A percentile compares a stretch with the other conserved stretches of the same genome.
phyloP scores from a whole-genome alignment of 2,329 filamentous ascomycete species.

The Alternaria rosae region DNA sequence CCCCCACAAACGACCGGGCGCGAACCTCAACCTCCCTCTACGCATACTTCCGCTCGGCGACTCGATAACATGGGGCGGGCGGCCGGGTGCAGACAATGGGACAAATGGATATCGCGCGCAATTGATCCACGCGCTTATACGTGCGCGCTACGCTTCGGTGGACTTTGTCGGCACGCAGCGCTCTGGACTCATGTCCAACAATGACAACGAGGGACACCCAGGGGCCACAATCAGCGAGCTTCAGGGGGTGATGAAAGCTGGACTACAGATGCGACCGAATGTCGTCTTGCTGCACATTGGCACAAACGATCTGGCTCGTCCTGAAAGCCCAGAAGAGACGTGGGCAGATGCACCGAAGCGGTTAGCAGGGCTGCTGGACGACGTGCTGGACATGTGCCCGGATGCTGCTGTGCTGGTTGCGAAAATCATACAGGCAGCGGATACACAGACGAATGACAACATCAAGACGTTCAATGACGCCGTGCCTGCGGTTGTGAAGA shows the following conservation, averaged over 20 bases:
- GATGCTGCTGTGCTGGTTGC: conserved; percentile 50
- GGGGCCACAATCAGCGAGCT: conserved; percentile 45
- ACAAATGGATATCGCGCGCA: conserved; percentile 51
- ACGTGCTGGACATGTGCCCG: conserved; percentile 36
- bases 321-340: conserved; percentile 18
- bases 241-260: conserved; percentile 14
- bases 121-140: conserved; percentile 34
- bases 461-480: conserved; percentile 33
- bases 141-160: conserved; percentile 24
- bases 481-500: conserved; percentile 29
- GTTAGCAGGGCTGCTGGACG: conserved; percentile 44
- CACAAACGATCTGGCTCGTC: conserved; percentile 31
- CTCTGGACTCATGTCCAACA: conserved; percentile 45
- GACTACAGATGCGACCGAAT: conserved; percentile 27
- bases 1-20: conserved; percentile 3
- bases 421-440: conserved; percentile 39
- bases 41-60: conserved; percentile 37
- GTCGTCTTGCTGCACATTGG: conserved; percentile 34
- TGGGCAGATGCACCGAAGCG: conserved; percentile 40
- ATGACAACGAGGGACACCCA: conserved; percentile 44
- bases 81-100: conserved; percentile 23
- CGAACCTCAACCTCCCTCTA: conserved; percentile 17
- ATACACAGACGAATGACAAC: conserved; percentile 18
- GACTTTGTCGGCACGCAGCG: conserved; percentile 42
- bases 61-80: conserved; percentile 44